A percentile compares a stretch with the other conserved stretches of the same genome.
Evolutionary conservation across 176 grass and related monocot genomes (phyloP).

Genomic region (Zoysia japonica): DNA sequence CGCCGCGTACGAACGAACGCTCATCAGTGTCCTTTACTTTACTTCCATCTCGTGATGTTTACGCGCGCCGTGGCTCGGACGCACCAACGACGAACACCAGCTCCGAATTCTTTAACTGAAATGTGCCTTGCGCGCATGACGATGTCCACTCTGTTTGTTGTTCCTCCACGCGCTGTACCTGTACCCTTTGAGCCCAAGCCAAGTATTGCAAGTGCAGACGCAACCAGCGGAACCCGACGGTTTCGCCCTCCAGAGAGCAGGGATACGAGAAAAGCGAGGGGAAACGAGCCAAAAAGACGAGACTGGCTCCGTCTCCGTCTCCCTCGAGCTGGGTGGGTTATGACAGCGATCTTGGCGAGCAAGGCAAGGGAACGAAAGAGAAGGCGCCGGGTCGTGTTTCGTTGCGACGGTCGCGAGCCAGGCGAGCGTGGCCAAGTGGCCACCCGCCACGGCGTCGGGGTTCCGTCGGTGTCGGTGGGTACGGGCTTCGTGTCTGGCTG

Average conservation of each 20-base stretch:
- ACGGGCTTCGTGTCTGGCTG: neutral
- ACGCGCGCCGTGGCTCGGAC: neutral
- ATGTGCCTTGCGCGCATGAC: too few species aligned
- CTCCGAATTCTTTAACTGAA: neutral
- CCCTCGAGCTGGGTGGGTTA: neutral
- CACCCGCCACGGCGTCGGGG: too few species aligned
- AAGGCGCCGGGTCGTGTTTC: slow-evolving; percentile 28
- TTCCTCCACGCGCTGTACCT: too few species aligned
- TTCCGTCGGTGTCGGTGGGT: slow-evolving; percentile 18
- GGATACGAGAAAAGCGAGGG: neutral
- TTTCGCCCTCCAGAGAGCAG: too few species aligned
- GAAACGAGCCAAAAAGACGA: neutral
- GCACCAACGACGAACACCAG: neutral
- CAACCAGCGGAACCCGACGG: too few species aligned
- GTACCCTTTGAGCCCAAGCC: neutral
- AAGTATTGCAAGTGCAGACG: neutral
- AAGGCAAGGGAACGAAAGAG: neutral
- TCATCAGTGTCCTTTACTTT: neutral
- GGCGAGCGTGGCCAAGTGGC: neutral
- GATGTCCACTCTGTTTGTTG: neutral
- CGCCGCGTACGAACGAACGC: neutral
- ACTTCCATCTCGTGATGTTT: neutral
- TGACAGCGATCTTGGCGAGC: slow-evolving; percentile 11
- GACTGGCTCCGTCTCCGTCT: neutral
- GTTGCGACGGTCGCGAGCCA: neutral